These are phyloP conservation scores for Haplosporangium sp. DNA, from an alignment of 371 early-diverging fungal genomes.

Conservation along the genomic window DNA sequence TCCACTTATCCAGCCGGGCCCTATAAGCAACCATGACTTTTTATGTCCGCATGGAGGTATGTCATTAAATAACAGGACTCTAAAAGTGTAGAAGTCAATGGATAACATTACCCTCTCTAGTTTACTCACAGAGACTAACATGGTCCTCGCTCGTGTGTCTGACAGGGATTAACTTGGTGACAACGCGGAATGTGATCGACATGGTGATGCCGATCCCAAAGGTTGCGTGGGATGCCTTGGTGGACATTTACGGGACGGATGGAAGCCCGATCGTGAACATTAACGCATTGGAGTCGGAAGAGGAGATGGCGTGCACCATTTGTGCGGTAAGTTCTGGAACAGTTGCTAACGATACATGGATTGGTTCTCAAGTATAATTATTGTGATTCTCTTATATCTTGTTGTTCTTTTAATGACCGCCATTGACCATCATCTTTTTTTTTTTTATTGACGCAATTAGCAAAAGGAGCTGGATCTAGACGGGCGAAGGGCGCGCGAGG, in stretches of 20 bases:
- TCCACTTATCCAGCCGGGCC: constrained; percentile 46
- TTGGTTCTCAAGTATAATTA: too few species aligned
- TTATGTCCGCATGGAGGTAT: constrained; percentile 56
- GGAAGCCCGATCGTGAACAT: constrained; percentile 53
- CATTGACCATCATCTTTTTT: not conserved
- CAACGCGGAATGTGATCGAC: constrained; percentile 38
- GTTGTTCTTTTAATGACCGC: not conserved
- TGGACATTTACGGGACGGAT: constrained; percentile 52
- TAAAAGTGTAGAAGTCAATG: not conserved
- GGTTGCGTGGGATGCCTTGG: constrained; percentile 49
- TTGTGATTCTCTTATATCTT: not conserved
- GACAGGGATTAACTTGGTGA: constrained; percentile 47
- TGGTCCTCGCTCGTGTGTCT: not conserved
- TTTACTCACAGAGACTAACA: too few species aligned
- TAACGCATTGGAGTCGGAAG: constrained; percentile 31
- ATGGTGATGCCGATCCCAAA: constrained; percentile 57
- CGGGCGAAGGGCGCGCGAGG: constrained; percentile 50
- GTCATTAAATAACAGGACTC: not conserved
- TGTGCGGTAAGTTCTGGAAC: constrained; percentile 42
- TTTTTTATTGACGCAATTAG: constrained; percentile 15
- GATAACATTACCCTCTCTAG: too few species aligned
- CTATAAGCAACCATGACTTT: constrained; percentile 56
- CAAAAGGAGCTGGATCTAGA: constrained; percentile 44
- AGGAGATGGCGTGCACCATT: constrained; percentile 33
- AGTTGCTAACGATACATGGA: too few species aligned